Conservation (phyloP, 495 filamentous ascomycete genomes). For the Lineolata rhizophorae region DNA sequence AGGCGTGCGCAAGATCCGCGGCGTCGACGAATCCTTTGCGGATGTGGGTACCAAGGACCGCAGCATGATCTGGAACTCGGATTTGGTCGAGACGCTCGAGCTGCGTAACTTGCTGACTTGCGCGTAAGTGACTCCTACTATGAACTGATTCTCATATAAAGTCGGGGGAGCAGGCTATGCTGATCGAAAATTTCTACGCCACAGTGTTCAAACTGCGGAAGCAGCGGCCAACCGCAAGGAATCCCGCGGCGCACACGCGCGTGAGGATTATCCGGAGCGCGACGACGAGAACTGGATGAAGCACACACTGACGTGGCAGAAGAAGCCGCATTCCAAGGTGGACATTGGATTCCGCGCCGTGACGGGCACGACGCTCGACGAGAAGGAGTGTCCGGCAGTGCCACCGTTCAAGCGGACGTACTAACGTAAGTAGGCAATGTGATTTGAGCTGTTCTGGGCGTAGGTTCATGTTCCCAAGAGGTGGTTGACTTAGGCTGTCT, state of each 20-base stretch:
- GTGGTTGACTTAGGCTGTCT: no score
- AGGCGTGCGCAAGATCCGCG: constrained; percentile 57
- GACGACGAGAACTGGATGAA: constrained; percentile 97
- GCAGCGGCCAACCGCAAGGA: constrained; percentile 79
- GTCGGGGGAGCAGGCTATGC: no score
- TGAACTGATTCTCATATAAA: background rate
- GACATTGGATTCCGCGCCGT: constrained; percentile 19
- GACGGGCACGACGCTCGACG: constrained; percentile 16
- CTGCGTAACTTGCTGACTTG: constrained; percentile 84
- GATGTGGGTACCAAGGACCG: constrained; percentile 88
- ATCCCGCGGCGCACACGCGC: constrained; percentile 81
- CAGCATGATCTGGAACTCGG: constrained; percentile 99
- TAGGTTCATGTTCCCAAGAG: no score
- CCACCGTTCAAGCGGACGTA: constrained; percentile 22
- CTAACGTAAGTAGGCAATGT: no score
- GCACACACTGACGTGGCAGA: constrained; percentile 89
- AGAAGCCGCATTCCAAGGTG: constrained; percentile 27
- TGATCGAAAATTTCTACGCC: constrained; percentile 14
- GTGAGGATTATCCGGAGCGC: constrained; percentile 85
- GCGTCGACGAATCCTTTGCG: constrained; percentile 57
- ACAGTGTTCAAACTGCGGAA: constrained; percentile 55
- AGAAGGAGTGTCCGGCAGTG: constrained; percentile 21
- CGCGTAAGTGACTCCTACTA: constrained; percentile 30
- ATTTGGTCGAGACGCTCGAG: constrained; percentile 88
- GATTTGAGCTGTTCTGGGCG: no score